Conservation (phyloP, 2,329 filamentous ascomycete genomes). For the Fusarium virguliforme region DNA sequence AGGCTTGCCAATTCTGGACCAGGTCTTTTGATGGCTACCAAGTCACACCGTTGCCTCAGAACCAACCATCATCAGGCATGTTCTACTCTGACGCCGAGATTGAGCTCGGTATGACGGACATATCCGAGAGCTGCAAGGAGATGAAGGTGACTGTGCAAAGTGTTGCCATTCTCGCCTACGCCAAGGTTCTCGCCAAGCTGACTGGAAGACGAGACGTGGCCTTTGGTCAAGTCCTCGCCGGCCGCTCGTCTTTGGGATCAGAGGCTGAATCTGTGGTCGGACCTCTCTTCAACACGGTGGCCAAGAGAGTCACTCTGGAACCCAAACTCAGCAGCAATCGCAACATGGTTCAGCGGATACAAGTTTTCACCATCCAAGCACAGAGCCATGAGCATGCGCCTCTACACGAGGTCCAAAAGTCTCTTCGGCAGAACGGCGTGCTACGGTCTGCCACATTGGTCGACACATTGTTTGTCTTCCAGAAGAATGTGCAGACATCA, state of each 20-base stretch:
- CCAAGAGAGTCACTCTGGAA: constrained; percentile 6
- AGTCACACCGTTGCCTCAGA: neutral
- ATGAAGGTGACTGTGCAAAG: constrained; percentile 11
- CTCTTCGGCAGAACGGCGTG: constrained; percentile 10
- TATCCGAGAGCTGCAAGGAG: constrained; percentile 10
- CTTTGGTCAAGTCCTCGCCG: constrained; percentile 8
- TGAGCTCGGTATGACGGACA: constrained; percentile 1
- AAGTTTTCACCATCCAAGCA: neutral
- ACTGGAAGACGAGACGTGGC: constrained; percentile 2
- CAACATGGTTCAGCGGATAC: constrained; percentile 13
- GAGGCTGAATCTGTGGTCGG: neutral
- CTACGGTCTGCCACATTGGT: neutral
- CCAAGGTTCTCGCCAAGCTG: constrained; percentile 11
- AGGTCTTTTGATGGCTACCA: constrained; percentile 4
- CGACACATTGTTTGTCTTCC: constrained; percentile 11
- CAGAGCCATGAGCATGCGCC: constrained; percentile 9
- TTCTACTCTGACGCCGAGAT: constrained; percentile 2
- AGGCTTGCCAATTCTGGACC: constrained; percentile 9
- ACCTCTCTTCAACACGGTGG: constrained; percentile 13
- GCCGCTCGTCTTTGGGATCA: constrained; percentile 8
- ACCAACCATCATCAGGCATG: neutral
- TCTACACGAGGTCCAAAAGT: constrained; percentile 12
- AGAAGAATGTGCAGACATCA: constrained; percentile 10
- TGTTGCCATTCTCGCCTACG: constrained; percentile 7
- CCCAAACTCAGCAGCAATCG: constrained; percentile 15